Conservation (phyloP, 202 grass and related monocot genomes). For the Schoenoplectus tabernaemontani region DNA sequence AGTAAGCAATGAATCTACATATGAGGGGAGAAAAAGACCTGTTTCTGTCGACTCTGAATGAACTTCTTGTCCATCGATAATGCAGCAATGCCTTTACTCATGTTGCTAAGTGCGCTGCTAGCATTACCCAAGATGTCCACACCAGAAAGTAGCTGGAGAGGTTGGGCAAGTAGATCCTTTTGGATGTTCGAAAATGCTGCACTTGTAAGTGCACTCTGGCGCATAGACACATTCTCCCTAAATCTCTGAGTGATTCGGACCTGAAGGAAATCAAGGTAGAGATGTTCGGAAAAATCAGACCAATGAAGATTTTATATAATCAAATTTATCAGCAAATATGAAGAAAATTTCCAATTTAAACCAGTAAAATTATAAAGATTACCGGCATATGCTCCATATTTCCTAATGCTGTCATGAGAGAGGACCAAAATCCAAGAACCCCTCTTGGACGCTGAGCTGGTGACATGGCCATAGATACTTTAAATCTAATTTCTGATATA, state of each 20-base stretch:
- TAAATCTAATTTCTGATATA: constrained; percentile 90
- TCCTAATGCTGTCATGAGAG: constrained; percentile 96
- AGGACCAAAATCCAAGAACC: constrained; percentile 97
- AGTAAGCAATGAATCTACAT: constrained; percentile 1
- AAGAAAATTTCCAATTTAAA: constrained; percentile 15
- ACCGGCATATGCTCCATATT: constrained; percentile 99
- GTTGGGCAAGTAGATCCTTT: constrained; percentile 96
- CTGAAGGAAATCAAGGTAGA: constrained; percentile 32
- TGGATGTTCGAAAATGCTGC: constrained; percentile 75
- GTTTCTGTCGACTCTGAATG: constrained; percentile 85
- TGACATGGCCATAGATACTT: constrained; percentile 96
- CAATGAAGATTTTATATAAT: background rate
- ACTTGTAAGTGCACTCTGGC: constrained; percentile 81
- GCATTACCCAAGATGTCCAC: constrained; percentile 99
- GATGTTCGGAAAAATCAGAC: background rate
- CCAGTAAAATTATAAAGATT: constrained; percentile 19
- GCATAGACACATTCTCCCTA: constrained; percentile 74
- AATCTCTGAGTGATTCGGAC: constrained; percentile 87
- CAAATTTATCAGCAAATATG: background rate
- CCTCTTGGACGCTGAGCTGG: constrained; percentile 91
- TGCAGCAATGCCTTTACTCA: constrained; percentile 98
- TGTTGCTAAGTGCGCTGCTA: constrained; percentile 95
- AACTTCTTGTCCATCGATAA: constrained; percentile 99
- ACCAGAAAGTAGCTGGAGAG: constrained; percentile 90
- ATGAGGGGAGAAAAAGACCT: constrained; percentile 30